These are phyloP conservation scores for Annona cherimola DNA, from an alignment of 164 flowering plant species.

Conservation along the genomic window DNA sequence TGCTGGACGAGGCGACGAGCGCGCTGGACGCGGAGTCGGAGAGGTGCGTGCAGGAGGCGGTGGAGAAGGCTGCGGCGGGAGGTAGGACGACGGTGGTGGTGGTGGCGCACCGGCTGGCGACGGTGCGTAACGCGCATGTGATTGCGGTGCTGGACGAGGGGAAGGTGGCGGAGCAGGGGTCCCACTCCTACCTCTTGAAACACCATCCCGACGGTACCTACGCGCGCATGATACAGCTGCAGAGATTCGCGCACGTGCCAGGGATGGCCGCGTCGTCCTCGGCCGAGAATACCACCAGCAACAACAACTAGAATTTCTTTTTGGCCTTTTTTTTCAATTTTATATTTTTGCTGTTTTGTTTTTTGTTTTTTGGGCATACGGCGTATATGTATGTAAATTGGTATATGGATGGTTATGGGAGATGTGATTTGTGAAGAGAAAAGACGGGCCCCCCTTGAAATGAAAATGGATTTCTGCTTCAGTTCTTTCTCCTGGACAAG, in stretches of 20 bases:
- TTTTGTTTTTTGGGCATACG: background rate
- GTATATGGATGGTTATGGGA: background rate
- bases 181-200: conserved; percentile 79
- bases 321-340: too few species aligned
- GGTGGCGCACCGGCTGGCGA: conserved; percentile 88
- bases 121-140: conserved; percentile 75
- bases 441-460: background rate
- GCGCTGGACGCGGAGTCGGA: conserved; percentile 96
- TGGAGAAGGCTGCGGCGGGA: conserved; percentile 72
- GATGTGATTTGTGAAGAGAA: background rate
- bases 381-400: background rate
- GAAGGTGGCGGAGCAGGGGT: conserved; percentile 91
- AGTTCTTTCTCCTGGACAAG: background rate
- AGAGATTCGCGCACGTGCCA: conserved; percentile 52
- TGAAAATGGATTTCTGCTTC: background rate
- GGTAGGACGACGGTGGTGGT: conserved; percentile 76
- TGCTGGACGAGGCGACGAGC: conserved; percentile 97
- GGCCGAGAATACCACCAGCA: conserved; percentile 21
- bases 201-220: conserved; percentile 84
- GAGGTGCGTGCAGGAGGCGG: conserved; percentile 76
- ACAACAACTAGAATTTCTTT: background rate
- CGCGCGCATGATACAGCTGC: conserved; percentile 87
- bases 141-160: conserved; percentile 96
- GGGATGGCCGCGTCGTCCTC: conserved; percentile 46
- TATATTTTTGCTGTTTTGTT: background rate